Evolutionary conservation across 1,284 basidiomycete species (phyloP), one percentile per base, ranked within the genome.

Genomic region (Sanguinoderma infundibulare): DNA sequence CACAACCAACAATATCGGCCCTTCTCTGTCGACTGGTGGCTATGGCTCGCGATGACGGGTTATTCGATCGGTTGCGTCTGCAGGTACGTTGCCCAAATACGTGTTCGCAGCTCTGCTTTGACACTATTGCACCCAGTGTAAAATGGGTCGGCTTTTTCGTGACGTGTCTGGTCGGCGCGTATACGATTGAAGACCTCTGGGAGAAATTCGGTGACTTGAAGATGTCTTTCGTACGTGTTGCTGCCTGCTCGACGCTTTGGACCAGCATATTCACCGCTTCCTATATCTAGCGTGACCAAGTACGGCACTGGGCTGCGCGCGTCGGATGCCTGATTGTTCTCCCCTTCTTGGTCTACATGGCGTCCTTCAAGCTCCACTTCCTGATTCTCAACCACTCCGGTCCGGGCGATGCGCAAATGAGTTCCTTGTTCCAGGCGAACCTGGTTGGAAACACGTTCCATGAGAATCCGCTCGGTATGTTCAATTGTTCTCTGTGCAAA

Each of bases 161-260:
- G 58, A 98, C 95, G 1, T 91, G 94, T 3, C 81, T 99, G 53
- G 95, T 98, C 35, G 97, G 98, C 36, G 77, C 98, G 3, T 98
- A 99, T 78, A 99, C 98, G 0, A 87, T 98, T 62, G 96, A 98
- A 75, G 98, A 99, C 73, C 86, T 99, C 3, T 99, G 97, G 97
- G 91, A 96, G 55, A 98, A 98, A 77, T 96, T 98, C 75, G 98
- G 98, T 14, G 97, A 99, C 74, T 80, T 98, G 10, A 89, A 87
- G 68, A 96, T 99, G 93, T 86, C 95, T 39, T 82, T 88, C 57
- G 94, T 96, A 76, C 68, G 92, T 79, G 9, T 67, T 36, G 10
- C 12, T 32, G 42, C 12, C 32, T 20, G 3, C 14, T 39, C 22
- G 46, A 2, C 46, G n/a, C 54, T 72, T 17, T 72, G 46, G 1